Evolutionary conservation across 2,329 filamentous ascomycete species (phyloP), one percentile per base, ranked within the genome.

Genomic region (Scorias spongiosa): DNA sequence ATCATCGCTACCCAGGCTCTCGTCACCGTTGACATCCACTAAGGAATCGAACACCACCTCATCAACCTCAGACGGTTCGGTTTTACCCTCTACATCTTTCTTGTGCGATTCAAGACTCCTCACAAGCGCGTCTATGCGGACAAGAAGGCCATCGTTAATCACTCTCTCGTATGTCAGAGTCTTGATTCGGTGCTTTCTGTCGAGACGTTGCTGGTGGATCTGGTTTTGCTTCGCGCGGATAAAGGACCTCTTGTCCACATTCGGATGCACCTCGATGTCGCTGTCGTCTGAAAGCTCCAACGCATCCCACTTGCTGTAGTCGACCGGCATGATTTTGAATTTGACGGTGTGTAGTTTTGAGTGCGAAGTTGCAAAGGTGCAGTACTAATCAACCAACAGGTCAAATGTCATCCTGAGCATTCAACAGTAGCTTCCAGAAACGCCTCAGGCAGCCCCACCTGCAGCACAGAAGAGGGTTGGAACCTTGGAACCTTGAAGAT

Each of bases 261-360:
- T 98, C 48, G 91, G 91, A 65, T 98, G 91, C 42, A 96, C 91
- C 68, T 98, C 91, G 56, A 98, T 81, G 59, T 98, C 91, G 42
- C 87, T 95, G 66, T 98, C 91, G 66, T 98, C 91, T 58, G 86
- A 94, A 60, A 98, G 80, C 78, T 98, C 91, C 59, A 98, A 76
- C 47, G 83, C 81, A 62, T 96, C 84, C 78, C 79, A 83, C 68
- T 82, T 83, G 65, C 76, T 81, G 62, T 81, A 14, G 26, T 41
- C 38, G 39, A 38, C 28, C 29, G 42, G 15, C 41, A 39, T 42
- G 42, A 30, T 36, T 34, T 42, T 20, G 36, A 26, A 14, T 20
- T 40, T 29, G 40, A 29, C 8, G 26, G 28, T 15, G 40, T 42
- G 14, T 14, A 29, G 30, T n/a, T 34, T 9, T 10, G 12, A 38